These are phyloP conservation scores for Penicillium sp. DNA, from an alignment of 2,329 filamentous ascomycete genomes.

Conservation along the genomic window DNA sequence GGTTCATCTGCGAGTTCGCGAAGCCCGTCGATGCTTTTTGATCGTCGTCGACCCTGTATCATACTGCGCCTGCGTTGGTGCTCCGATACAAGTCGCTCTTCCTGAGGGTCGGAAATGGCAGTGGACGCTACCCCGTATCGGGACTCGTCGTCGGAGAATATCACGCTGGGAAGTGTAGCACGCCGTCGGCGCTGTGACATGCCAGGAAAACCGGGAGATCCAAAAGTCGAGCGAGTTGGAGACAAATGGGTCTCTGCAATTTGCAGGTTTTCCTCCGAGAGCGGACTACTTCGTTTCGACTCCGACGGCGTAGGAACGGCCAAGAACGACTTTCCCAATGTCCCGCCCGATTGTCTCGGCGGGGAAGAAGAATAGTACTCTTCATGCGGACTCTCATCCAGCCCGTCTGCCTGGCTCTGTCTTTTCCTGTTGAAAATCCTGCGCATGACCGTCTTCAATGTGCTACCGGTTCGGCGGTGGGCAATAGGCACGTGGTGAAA, in stretches of 20 bases:
- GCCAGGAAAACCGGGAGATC: slow-evolving; percentile 20
- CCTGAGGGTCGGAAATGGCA: slow-evolving; percentile 24
- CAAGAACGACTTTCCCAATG: slow-evolving; percentile 21
- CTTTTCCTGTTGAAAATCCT: slow-evolving; percentile 44
- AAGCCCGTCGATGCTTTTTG: slow-evolving; percentile 45
- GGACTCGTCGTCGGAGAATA: slow-evolving; percentile 43
- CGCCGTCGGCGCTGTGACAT: slow-evolving; percentile 34
- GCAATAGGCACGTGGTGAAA: slow-evolving; percentile 26
- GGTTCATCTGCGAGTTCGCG: slow-evolving; percentile 35
- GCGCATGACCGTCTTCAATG: slow-evolving; percentile 45
- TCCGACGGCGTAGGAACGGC: slow-evolving; percentile 26
- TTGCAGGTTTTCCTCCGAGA: slow-evolving; percentile 22
- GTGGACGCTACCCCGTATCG: slow-evolving; percentile 29
- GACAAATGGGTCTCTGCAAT: slow-evolving; percentile 18
- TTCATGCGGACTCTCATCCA: slow-evolving; percentile 26
- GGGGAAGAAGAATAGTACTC: slow-evolving; percentile 13
- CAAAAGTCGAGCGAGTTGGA: slow-evolving; percentile 14
- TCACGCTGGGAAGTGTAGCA: slow-evolving; percentile 46
- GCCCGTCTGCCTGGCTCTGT: slow-evolving; percentile 32
- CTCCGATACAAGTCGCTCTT: slow-evolving; percentile 18
- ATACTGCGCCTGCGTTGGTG: slow-evolving; percentile 19
- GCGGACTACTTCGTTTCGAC: slow-evolving; percentile 23
- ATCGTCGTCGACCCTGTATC: slow-evolving; percentile 41
- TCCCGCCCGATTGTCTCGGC: slow-evolving; percentile 12
- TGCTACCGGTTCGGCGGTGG: slow-evolving; percentile 43